A percentile compares a stretch with the other conserved stretches of the same genome.
phyloP scores from a whole-genome alignment of 2,329 filamentous ascomycete genomes.

The Colletotrichum ledebouriae region DNA sequence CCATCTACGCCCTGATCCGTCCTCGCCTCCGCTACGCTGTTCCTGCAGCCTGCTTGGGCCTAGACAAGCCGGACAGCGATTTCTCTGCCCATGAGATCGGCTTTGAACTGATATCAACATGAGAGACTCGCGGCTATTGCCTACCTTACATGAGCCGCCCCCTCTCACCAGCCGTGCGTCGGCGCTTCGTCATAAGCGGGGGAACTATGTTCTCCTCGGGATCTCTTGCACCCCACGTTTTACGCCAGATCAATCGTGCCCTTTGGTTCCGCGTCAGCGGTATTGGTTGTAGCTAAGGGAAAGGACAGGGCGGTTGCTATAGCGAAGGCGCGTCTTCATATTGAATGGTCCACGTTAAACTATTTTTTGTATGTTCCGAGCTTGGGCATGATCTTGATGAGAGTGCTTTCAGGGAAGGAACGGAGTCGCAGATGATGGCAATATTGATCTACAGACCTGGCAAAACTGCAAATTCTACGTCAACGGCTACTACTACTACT shows the following conservation, averaged over 20 bases:
- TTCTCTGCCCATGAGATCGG: slow-evolving; percentile 8
- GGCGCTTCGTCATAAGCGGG: background rate
- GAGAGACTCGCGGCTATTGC: background rate
- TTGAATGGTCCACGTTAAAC: too few species aligned
- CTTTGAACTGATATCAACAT: slow-evolving; percentile 1
- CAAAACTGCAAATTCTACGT: too few species aligned
- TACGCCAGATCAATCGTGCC: background rate
- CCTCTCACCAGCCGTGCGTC: background rate
- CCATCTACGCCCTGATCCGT: background rate
- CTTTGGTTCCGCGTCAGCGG: background rate
- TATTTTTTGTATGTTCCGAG: too few species aligned
- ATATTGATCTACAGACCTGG: too few species aligned
- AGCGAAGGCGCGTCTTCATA: too few species aligned
- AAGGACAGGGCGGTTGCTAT: too few species aligned
- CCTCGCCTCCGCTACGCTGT: slow-evolving; percentile 3
- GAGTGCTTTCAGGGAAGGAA: too few species aligned
- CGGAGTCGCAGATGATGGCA: too few species aligned
- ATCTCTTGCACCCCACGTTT: slow-evolving; percentile 4
- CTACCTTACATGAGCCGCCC: background rate
- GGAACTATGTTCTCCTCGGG: background rate
- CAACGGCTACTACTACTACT: too few species aligned
- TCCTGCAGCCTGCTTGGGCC: background rate
- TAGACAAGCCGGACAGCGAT: background rate
- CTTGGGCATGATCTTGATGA: too few species aligned
- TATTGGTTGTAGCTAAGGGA: too few species aligned